Conservation (phyloP, 495 filamentous ascomycete species). For the Bacidia gigantensis region DNA sequence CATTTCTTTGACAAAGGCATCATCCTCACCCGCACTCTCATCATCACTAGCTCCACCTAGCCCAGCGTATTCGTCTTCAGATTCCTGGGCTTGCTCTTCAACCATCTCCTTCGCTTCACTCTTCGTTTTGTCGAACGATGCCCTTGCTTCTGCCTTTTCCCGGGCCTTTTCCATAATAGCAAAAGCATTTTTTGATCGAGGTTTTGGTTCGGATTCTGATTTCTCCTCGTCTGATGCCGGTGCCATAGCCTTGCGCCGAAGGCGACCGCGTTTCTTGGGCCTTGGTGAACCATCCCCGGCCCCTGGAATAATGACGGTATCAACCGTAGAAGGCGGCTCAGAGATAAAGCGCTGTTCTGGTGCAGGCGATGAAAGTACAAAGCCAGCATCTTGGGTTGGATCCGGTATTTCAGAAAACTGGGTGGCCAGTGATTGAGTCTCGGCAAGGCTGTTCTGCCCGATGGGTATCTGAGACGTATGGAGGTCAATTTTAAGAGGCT, state of each 20-base stretch:
- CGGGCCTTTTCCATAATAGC: constrained; percentile 61
- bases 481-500: constrained; percentile 31
- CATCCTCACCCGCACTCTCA: constrained; percentile 59
- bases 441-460: constrained; percentile 27
- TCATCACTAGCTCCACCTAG: constrained; percentile 85
- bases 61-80: constrained; percentile 95
- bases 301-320: constrained; percentile 45
- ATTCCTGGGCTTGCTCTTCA: constrained; percentile 90
- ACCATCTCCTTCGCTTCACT: constrained; percentile 80
- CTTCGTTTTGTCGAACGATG: constrained; percentile 66
- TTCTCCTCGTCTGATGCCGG: constrained; percentile 27
- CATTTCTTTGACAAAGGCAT: constrained; percentile 64
- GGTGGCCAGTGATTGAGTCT: constrained; percentile 37
- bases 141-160: constrained; percentile 32
- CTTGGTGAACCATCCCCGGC: constrained; percentile 43
- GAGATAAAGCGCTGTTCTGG: constrained; percentile 44
- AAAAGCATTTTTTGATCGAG: constrained; percentile 47
- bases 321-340: constrained; percentile 52
- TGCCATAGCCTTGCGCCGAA: constrained; percentile 33
- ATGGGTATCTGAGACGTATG: constrained; percentile 41
- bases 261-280: constrained; percentile 42
- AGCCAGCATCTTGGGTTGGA: constrained; percentile 77
- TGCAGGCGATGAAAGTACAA: constrained; percentile 45
- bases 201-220: constrained; percentile 28
- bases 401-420: constrained; percentile 53